Percentiles rank a stretch among this genome's conserved stretches.
phyloP scores from a whole-genome alignment of 75 land plant species.

The Pinus taeda region DNA sequence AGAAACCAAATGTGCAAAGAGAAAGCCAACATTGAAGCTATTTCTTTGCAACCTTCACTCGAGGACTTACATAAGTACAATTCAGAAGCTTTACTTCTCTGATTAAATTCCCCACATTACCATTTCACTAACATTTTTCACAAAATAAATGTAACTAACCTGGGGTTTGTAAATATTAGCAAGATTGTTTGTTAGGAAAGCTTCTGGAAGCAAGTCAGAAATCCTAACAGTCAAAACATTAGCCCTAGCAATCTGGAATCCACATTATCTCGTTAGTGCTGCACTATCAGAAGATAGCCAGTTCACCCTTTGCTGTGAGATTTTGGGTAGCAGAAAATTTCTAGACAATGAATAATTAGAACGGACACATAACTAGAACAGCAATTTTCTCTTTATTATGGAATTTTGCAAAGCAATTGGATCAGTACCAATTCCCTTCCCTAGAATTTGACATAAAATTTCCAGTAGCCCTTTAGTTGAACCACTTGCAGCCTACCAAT shows the following conservation, averaged over 20 bases:
- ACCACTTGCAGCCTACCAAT: slow-evolving; percentile 43
- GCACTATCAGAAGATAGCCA: too few species aligned
- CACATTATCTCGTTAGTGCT: too few species aligned
- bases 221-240: neutral
- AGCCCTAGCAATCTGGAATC: too few species aligned
- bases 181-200: neutral
- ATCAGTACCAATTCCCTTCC: slow-evolving; percentile 4
- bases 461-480: neutral
- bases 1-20: neutral
- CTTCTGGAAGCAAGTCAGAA: neutral
- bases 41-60: neutral
- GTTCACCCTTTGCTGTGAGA: too few species aligned
- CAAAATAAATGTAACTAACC: neutral
- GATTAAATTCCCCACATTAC: neutral
- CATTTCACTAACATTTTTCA: neutral
- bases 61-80: neutral
- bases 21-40: neutral
- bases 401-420: too few species aligned
- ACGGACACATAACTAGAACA: too few species aligned
- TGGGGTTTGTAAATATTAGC: neutral
- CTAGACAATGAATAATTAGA: too few species aligned
- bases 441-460: slow-evolving; percentile 2
- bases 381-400: too few species aligned
- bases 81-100: neutral
- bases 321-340: too few species aligned